Conservation (phyloP, 1,139 yeast species). For the Lizanozyma gosingica region DNA sequence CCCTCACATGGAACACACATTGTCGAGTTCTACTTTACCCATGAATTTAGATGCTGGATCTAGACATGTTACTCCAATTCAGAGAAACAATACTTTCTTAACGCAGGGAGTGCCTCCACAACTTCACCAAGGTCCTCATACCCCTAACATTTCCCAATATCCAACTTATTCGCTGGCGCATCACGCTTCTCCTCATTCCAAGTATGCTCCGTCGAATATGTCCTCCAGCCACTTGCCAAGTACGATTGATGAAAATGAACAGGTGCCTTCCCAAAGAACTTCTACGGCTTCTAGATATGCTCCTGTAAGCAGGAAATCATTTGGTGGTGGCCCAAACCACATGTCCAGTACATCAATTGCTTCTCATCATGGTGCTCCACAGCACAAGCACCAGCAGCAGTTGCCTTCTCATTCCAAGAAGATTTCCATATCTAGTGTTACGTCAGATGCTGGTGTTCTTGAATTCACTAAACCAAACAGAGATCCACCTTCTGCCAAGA, state of each 20-base stretch:
- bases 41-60: conserved; percentile 3
- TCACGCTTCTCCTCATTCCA: not conserved
- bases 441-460: not conserved
- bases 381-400: conserved; percentile 4
- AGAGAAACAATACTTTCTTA: conserved; percentile 5
- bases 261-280: not conserved
- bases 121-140: not conserved
- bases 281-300: not conserved
- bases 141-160: not conserved
- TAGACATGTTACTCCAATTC: conserved; percentile 2
- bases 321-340: not conserved
- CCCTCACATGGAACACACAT: conserved; percentile 1
- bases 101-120: not conserved
- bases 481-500: not conserved
- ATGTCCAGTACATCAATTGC: not conserved
- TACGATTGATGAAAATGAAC: not conserved
- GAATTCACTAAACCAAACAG: not conserved
- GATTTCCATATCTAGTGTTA: not conserved
- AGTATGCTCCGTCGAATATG: conserved; percentile 1
- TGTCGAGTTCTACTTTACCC: conserved; percentile 1
- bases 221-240: not conserved
- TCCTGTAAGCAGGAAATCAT: not conserved
- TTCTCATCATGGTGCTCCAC: conserved; percentile 8
- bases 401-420: not conserved
- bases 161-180: not conserved